phyloP scores from a whole-genome alignment of 805 yeast genomes.

The Kuraishia floccosa region DNA sequence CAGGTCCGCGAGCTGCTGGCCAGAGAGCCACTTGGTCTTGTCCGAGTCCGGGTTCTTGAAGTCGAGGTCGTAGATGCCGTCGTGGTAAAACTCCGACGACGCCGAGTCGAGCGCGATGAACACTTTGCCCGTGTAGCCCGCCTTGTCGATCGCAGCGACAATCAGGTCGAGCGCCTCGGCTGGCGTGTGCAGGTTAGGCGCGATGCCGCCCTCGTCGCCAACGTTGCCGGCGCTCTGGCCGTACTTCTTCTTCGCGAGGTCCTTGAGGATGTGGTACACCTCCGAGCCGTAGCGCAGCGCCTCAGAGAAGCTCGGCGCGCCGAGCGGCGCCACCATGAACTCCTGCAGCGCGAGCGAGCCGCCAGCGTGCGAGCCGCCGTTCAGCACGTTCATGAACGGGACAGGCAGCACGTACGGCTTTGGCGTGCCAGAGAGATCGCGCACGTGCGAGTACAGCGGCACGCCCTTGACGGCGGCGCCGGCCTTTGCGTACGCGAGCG shows the following conservation, averaged over 20 bases:
- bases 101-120: conserved; percentile 94
- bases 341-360: conserved; percentile 99
- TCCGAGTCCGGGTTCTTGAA: conserved; percentile 96
- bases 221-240: conserved; percentile 99
- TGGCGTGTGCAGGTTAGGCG: conserved; percentile 92
- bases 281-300: conserved; percentile 96
- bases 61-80: conserved; percentile 95
- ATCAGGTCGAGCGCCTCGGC: conserved; percentile 96
- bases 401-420: conserved; percentile 92
- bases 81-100: conserved; percentile 94
- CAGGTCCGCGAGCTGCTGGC: conserved; percentile 75
- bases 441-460: conserved; percentile 88
- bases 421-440: conserved; percentile 68
- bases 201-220: conserved; percentile 99
- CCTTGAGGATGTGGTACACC: conserved; percentile 94
- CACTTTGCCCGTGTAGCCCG: conserved; percentile 93
- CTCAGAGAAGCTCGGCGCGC: conserved; percentile 84
- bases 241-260: conserved; percentile 87
- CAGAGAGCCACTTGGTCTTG: conserved; percentile 82
- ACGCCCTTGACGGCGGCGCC: conserved; percentile 94
- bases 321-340: conserved; percentile 97
- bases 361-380: conserved; percentile 99
- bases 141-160: conserved; percentile 76
- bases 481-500: conserved; percentile 94
- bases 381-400: conserved; percentile 97